These are phyloP conservation scores for Trichosporon sp. DNA, from an alignment of 1,284 basidiomycete species.

Conservation along the genomic window DNA sequence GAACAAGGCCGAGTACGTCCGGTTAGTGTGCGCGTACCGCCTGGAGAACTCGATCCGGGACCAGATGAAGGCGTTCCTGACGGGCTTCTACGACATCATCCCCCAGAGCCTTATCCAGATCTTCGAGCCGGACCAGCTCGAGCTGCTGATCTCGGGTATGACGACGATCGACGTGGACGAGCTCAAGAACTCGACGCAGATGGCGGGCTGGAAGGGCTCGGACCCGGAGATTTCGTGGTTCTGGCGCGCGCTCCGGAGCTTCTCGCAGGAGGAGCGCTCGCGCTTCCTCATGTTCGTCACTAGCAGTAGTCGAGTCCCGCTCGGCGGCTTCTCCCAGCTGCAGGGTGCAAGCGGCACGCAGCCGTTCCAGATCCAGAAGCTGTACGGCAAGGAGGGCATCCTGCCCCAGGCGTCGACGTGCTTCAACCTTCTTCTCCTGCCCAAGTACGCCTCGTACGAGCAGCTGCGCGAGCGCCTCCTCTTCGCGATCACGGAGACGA, in stretches of 20 bases:
- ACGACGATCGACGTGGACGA: constrained; percentile 99
- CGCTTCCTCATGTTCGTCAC: constrained; percentile 97
- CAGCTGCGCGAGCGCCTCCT: constrained; percentile 82
- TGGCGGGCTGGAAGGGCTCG: constrained; percentile 49
- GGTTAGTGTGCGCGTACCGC: constrained; percentile 69
- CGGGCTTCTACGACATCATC: constrained; percentile 81
- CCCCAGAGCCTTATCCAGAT: constrained; percentile 52
- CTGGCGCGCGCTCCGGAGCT: constrained; percentile 97
- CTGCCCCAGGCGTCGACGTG: constrained; percentile 49
- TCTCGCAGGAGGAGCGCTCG: constrained; percentile 92
- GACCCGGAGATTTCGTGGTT: constrained; percentile 98
- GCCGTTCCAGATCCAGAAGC: constrained; percentile 92
- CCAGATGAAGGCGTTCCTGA: constrained; percentile 87
- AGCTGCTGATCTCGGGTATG: constrained; percentile 93
- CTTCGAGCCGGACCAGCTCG: constrained; percentile 97
- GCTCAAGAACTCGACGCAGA: constrained; percentile 73
- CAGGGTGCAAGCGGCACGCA: constrained; percentile 93
- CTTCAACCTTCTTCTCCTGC: constrained; percentile 63
- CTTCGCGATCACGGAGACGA: constrained; percentile 87
- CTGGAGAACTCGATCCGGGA: constrained; percentile 91
- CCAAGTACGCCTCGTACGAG: constrained; percentile 87
- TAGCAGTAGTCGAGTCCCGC: constrained; percentile 82
- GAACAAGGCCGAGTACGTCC: constrained; percentile 97
- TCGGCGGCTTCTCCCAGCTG: constrained; percentile 86
- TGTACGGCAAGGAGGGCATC: constrained; percentile 47